Conservation (phyloP, 2,329 filamentous ascomycete species). For the Botryotinia narcissicola region DNA sequence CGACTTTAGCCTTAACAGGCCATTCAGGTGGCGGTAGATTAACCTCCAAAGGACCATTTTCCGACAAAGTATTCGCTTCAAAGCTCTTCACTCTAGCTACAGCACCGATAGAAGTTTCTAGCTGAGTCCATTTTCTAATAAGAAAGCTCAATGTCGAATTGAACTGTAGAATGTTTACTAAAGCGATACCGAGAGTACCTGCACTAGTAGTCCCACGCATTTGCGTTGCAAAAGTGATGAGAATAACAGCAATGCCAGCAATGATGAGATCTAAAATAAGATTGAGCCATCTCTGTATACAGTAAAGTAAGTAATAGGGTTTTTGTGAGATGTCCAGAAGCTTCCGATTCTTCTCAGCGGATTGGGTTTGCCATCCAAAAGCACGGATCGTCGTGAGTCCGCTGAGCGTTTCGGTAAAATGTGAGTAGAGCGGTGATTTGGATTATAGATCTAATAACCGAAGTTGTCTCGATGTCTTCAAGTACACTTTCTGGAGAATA, state of each 20-base stretch:
- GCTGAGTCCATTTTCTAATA: slow-evolving; percentile 49
- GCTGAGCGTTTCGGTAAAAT: slow-evolving; percentile 45
- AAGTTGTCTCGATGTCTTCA: slow-evolving; percentile 47
- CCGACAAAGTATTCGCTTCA: slow-evolving; percentile 43
- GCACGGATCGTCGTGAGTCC: slow-evolving; percentile 47
- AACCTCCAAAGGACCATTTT: slow-evolving; percentile 36
- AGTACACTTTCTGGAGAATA: slow-evolving; percentile 43
- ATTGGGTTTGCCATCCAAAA: slow-evolving; percentile 19
- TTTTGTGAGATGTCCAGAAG: slow-evolving; percentile 51
- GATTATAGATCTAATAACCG: slow-evolving; percentile 47
- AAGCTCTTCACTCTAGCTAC: slow-evolving; percentile 55
- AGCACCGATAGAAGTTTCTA: slow-evolving; percentile 58
- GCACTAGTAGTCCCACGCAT: slow-evolving; percentile 23
- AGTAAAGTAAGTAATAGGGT: slow-evolving; percentile 56
- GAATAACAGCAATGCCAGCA: slow-evolving; percentile 29
- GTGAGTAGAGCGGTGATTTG: slow-evolving; percentile 44
- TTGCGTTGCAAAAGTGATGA: slow-evolving; percentile 27
- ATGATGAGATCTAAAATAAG: slow-evolving; percentile 51
- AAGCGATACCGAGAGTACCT: slow-evolving; percentile 27
- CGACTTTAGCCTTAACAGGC: slow-evolving; percentile 28
- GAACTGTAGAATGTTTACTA: slow-evolving; percentile 29
- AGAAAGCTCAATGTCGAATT: slow-evolving; percentile 23
- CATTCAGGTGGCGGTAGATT: slow-evolving; percentile 23
- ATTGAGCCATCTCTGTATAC: slow-evolving; percentile 56
- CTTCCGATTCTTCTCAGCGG: slow-evolving; percentile 40